A percentile compares a stretch with the other conserved stretches of the same genome.
Evolutionary conservation across 345 rosid species (phyloP).

Genomic region (Angophora floribunda): DNA sequence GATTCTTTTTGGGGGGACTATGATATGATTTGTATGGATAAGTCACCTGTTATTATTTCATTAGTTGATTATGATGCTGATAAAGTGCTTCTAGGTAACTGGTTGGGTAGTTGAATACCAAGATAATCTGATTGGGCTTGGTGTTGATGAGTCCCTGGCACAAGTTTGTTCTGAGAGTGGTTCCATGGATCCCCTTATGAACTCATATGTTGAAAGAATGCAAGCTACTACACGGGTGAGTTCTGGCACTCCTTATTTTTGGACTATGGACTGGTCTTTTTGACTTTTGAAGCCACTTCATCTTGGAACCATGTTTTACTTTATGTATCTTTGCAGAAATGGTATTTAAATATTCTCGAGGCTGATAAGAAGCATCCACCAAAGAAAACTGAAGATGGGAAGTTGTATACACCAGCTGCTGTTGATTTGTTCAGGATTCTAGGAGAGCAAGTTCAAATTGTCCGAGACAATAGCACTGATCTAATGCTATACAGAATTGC

Average conservation of each 20-base stretch:
- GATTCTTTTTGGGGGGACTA: background rate
- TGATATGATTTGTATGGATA: background rate
- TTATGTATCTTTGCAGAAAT: conserved; percentile 49
- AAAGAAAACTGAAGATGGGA: conserved; percentile 98
- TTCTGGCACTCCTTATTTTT: background rate
- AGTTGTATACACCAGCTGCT: conserved; percentile 98
- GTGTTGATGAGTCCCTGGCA: conserved; percentile 97
- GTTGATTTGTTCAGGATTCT: conserved; percentile 98
- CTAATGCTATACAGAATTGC: conserved; percentile 95
- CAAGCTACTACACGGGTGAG: conserved; percentile 94
- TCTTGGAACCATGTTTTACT: background rate
- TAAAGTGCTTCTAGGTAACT: conserved; percentile 58
- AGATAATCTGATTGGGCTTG: conserved; percentile 93
- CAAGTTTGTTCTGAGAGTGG: conserved; percentile 99
- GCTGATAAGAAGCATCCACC: conserved; percentile 98
- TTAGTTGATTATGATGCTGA: conserved; percentile 6
- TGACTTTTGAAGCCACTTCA: background rate
- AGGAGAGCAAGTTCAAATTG: conserved; percentile 98
- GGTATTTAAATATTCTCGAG: conserved; percentile 94
- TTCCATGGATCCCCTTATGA: conserved; percentile 98
- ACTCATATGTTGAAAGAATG: conserved; percentile 97
- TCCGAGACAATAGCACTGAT: conserved; percentile 95
- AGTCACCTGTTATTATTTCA: background rate
- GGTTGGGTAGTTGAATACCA: conserved; percentile 99
- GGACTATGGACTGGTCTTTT: background rate